Percentiles rank a stretch among this genome's conserved stretches.
Conservation (phyloP, 1,139 yeast species). For the Yamadazyma siamensis region DNA sequence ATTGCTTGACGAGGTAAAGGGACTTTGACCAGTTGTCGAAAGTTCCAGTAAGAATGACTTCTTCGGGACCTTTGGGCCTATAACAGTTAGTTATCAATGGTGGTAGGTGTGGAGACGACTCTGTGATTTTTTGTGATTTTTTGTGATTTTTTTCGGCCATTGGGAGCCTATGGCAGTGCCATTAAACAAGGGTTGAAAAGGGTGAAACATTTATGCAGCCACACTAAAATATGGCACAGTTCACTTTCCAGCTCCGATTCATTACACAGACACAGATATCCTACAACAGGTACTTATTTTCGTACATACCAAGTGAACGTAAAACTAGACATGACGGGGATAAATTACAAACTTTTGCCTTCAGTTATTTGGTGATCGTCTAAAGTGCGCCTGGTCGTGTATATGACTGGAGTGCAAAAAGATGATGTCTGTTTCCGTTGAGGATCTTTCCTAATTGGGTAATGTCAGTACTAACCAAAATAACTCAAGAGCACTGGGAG, state of each 20-base stretch:
- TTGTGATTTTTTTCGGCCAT: too few species aligned
- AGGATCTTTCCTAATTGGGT: constrained; percentile 1
- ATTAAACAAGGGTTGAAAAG: too few species aligned
- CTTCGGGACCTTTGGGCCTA: constrained; percentile 75
- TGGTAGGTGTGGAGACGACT: too few species aligned
- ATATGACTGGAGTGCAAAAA: constrained; percentile 1
- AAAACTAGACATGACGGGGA: constrained; percentile 21
- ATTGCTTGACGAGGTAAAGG: constrained; percentile 54
- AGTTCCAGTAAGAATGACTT: constrained; percentile 72
- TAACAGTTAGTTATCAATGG: constrained; percentile 16
- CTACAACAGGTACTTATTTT: too few species aligned
- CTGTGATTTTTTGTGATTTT: too few species aligned
- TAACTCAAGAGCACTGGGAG: constrained; percentile 70
- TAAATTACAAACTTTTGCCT: constrained; percentile 2
- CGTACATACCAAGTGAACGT: constrained; percentile 32
- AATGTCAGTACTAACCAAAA: constrained; percentile 43
- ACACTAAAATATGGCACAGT: too few species aligned
- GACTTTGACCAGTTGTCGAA: constrained; percentile 73
- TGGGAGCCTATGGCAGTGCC: too few species aligned
- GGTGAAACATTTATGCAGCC: too few species aligned
- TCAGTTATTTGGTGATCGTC: constrained; percentile 4
- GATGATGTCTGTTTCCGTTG: not conserved
- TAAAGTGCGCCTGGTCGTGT: constrained; percentile 3
- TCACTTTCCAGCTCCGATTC: too few species aligned
- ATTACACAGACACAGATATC: too few species aligned